Conservation (phyloP, 371 early-diverging fungal species). For the Rhizomucor miehei region DNA sequence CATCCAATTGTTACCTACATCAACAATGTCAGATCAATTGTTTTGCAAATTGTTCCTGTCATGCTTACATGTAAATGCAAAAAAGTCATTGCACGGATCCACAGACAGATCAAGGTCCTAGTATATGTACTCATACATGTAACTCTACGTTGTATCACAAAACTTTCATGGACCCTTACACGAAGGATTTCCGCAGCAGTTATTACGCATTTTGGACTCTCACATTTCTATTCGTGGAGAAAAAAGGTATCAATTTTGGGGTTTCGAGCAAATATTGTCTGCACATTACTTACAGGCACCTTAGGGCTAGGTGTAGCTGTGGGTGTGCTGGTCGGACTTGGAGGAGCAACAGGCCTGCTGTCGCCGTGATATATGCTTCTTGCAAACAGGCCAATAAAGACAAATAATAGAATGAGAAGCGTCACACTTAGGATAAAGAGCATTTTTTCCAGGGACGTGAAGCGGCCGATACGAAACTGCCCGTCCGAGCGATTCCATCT, state of each 20-base stretch:
- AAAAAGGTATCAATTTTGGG: too few relatives aligned
- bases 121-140: background rate
- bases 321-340: conserved; percentile 4
- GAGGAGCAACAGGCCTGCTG: conserved; percentile 4
- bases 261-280: too few relatives aligned
- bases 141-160: background rate
- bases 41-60: background rate
- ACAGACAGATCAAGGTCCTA: conserved; percentile 39
- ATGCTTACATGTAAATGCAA: conserved; percentile 52
- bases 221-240: conserved; percentile 1
- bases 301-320: conserved; percentile 3
- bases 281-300: conserved; percentile 3
- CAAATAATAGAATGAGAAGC: conserved; percentile 32
- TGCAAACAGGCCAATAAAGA: conserved; percentile 40
- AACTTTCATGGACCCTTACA: conserved; percentile 14
- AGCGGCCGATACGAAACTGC: conserved; percentile 22
- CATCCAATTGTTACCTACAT: conserved; percentile 50
- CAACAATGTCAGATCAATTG: background rate
- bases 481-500: background rate
- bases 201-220: conserved; percentile 54
- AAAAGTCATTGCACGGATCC: conserved; percentile 51
- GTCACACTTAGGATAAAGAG: conserved; percentile 23
- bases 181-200: conserved; percentile 54
- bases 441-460: conserved; percentile 34
- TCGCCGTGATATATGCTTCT: conserved; percentile 26